Percentiles rank a stretch among this genome's conserved stretches.
Evolutionary conservation across 768 basidiomycete species (phyloP).

Genomic region (Xerocomellus amylosporus): DNA sequence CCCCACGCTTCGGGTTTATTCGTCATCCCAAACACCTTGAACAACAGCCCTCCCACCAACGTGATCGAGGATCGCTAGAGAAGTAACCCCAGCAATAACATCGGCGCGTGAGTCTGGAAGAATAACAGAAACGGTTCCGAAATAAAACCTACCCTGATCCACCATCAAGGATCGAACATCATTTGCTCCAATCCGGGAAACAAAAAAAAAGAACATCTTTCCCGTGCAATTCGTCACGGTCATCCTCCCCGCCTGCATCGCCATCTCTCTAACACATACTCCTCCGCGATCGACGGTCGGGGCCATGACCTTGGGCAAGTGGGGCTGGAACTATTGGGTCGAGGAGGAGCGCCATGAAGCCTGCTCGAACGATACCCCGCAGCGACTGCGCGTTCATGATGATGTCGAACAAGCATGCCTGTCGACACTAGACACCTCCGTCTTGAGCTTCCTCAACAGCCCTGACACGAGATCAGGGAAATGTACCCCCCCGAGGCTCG

Average conservation of each 20-base stretch:
- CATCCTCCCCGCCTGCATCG: slow-evolving; percentile 97
- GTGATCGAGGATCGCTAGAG: slow-evolving; percentile 90
- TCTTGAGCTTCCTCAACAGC: too few species aligned
- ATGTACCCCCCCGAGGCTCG: too few species aligned
- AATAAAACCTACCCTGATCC: slow-evolving; percentile 61
- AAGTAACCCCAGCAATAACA: too few species aligned
- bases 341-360: too few species aligned
- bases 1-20: slow-evolving; percentile 81
- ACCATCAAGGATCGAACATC: slow-evolving; percentile 94
- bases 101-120: not conserved
- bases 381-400: too few species aligned
- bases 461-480: too few species aligned
- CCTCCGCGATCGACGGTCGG: too few species aligned
- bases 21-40: slow-evolving; percentile 92
- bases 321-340: too few species aligned
- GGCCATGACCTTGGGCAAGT: slow-evolving; percentile 90
- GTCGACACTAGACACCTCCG: too few species aligned
- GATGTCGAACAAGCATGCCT: too few species aligned
- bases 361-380: too few species aligned
- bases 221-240: slow-evolving; percentile 91
- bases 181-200: slow-evolving; percentile 91
- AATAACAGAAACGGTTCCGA: not conserved
- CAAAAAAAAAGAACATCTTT: slow-evolving; percentile 90
- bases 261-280: slow-evolving; percentile 92
- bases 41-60: slow-evolving; percentile 90